Evolutionary conservation across 495 filamentous ascomycete species (phyloP).

Genomic region (Talaromyces ruber): DNA sequence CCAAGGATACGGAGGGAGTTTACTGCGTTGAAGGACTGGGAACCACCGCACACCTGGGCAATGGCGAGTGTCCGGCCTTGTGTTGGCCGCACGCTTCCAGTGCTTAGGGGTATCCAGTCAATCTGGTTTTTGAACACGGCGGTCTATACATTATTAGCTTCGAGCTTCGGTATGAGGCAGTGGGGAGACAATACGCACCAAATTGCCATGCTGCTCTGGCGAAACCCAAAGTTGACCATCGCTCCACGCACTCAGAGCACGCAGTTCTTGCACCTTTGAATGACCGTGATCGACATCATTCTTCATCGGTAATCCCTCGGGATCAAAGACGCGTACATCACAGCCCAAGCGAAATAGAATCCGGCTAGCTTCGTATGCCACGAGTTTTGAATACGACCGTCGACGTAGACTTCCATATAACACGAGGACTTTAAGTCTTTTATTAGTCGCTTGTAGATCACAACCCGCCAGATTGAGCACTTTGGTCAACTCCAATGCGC

Average conservation of each 20-base stretch:
- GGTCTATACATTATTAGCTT: conserved; percentile 27
- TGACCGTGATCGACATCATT: conserved; percentile 51
- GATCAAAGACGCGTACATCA: conserved; percentile 60
- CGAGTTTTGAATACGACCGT: conserved; percentile 53
- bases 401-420: conserved; percentile 53
- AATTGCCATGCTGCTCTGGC: conserved; percentile 63
- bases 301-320: conserved; percentile 51
- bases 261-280: conserved; percentile 57
- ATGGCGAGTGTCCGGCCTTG: conserved; percentile 61
- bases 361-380: conserved; percentile 52
- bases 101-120: conserved; percentile 62
- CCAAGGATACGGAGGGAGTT: conserved; percentile 62
- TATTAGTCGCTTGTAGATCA: conserved; percentile 27
- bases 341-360: conserved; percentile 61
- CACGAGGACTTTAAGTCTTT: conserved; percentile 52
- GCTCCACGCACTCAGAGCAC: conserved; percentile 55
- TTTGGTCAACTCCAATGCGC: conserved; percentile 46
- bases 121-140: conserved; percentile 71
- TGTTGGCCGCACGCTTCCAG: conserved; percentile 57
- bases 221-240: conserved; percentile 64
- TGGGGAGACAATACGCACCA: conserved; percentile 33
- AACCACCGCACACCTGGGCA: conserved; percentile 57
- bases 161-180: not conserved
- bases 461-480: conserved; percentile 42
- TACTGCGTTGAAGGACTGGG: conserved; percentile 67